phyloP scores from a whole-genome alignment of 306 rosid species.

The Myrica gale region DNA sequence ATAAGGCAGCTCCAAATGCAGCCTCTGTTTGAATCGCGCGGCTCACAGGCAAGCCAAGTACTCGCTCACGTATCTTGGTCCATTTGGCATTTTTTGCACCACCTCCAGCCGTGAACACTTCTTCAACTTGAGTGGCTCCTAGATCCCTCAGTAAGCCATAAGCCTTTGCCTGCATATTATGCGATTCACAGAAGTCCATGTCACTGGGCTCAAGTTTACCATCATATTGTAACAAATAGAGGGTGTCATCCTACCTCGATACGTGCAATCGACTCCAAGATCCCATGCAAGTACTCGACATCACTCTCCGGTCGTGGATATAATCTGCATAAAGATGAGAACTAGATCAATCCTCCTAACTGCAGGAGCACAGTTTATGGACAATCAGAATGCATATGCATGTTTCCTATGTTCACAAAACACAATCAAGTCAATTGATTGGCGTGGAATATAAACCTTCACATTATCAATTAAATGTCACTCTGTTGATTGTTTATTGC shows the following conservation, averaged over 20 bases:
- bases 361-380: background rate
- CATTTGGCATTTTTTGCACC: slow-evolving; percentile 80
- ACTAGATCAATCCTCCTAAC: slow-evolving; percentile 6
- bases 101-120: slow-evolving; percentile 83
- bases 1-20: slow-evolving; percentile 87
- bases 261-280: slow-evolving; percentile 88
- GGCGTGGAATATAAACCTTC: background rate
- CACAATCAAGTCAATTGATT: background rate
- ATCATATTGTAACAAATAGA: background rate
- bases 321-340: slow-evolving; percentile 49
- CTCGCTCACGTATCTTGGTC: slow-evolving; percentile 77
- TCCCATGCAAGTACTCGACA: slow-evolving; percentile 73
- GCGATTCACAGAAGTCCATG: slow-evolving; percentile 6
- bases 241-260: slow-evolving; percentile 60
- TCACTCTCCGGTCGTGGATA: slow-evolving; percentile 83
- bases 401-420: background rate
- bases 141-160: slow-evolving; percentile 65
- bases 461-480: background rate
- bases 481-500: background rate
- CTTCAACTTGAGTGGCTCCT: slow-evolving; percentile 69
- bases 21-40: slow-evolving; percentile 75
- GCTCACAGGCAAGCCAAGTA: slow-evolving; percentile 73
- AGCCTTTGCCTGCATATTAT: slow-evolving; percentile 61
- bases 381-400: background rate
- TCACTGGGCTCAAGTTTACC: slow-evolving; percentile 18